phyloP scores from a whole-genome alignment of 495 filamentous ascomycete species.

The Niebla homalea region DNA sequence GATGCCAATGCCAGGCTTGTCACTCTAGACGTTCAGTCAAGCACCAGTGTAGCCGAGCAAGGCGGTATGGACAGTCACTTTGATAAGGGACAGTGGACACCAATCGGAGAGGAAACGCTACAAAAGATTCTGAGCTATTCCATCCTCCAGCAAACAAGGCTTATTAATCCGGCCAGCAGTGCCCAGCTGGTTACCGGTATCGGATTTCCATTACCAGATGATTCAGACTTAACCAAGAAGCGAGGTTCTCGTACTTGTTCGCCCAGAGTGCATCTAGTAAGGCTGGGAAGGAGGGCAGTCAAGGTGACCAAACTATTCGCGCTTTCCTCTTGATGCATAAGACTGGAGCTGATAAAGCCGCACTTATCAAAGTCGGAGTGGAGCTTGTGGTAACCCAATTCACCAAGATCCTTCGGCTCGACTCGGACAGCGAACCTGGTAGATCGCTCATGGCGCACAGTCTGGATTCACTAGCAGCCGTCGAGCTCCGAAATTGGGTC shows the following conservation, averaged over 20 bases:
- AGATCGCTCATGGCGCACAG: conserved; percentile 19
- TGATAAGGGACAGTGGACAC: conserved; percentile 10
- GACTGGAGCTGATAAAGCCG: background rate
- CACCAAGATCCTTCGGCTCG: conserved; percentile 14
- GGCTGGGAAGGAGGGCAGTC: background rate
- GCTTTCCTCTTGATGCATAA: background rate
- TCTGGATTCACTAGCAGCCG: conserved; percentile 20
- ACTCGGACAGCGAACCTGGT: conserved; percentile 15
- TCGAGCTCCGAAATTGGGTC: conserved; percentile 22
- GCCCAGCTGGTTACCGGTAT: conserved; percentile 21
- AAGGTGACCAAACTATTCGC: background rate
- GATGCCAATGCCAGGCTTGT: conserved; percentile 14
- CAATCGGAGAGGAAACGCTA: conserved; percentile 22
- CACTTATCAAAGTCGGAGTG: conserved; percentile 1
- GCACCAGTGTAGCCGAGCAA: conserved; percentile 12
- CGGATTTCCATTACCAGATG: conserved; percentile 8
- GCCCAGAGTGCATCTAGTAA: background rate
- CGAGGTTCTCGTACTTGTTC: conserved; percentile 8
- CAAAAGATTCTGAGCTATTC: conserved; percentile 21
- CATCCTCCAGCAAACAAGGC: conserved; percentile 21
- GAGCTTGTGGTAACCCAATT: conserved; percentile 9
- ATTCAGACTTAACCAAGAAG: conserved; percentile 13
- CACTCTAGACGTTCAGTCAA: conserved; percentile 24
- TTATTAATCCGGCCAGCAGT: background rate
- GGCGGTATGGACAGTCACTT: background rate